Conservation (phyloP, 768 basidiomycete species). For the Kwoniella dendrophila region DNA sequence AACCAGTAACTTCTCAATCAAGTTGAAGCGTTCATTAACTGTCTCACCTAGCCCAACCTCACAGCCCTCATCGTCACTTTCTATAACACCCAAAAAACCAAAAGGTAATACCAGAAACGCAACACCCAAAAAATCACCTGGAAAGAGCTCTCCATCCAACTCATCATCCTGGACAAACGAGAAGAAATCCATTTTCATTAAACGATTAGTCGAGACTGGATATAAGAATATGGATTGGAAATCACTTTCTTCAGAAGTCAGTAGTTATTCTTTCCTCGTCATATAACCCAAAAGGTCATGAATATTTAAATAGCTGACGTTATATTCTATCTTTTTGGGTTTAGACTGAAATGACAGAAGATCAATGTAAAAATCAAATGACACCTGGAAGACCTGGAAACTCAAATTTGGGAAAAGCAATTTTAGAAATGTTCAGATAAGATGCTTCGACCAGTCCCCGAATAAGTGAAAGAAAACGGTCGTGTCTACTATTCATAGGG, state of each 20-base stretch:
- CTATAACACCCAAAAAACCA: slow-evolving; percentile 20
- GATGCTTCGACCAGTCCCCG: too few species aligned
- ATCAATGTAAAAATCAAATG: slow-evolving; percentile 29
- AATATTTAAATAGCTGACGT: slow-evolving; percentile 4
- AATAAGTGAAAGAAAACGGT: too few species aligned
- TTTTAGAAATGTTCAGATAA: slow-evolving; percentile 20
- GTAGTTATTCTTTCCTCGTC: background rate
- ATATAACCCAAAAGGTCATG: background rate
- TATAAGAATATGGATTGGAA: slow-evolving; percentile 26
- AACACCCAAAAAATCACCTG: slow-evolving; percentile 6
- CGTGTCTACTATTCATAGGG: too few species aligned
- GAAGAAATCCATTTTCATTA: slow-evolving; percentile 11
- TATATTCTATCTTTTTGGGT: background rate
- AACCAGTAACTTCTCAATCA: too few species aligned
- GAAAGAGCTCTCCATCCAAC: background rate
- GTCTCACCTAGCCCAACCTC: slow-evolving; percentile 15
- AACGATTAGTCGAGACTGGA: slow-evolving; percentile 15
- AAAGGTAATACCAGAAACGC: background rate
- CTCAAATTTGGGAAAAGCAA: slow-evolving; percentile 20
- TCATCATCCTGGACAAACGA: slow-evolving; percentile 20
- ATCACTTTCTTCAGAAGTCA: slow-evolving; percentile 18
- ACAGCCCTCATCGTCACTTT: background rate
- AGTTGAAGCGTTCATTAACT: too few species aligned
- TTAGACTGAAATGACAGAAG: slow-evolving; percentile 24
- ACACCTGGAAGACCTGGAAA: slow-evolving; percentile 28